phyloP scores from a whole-genome alignment of 192 early-diverging fungal species.

The Lobulomyces angularis region DNA sequence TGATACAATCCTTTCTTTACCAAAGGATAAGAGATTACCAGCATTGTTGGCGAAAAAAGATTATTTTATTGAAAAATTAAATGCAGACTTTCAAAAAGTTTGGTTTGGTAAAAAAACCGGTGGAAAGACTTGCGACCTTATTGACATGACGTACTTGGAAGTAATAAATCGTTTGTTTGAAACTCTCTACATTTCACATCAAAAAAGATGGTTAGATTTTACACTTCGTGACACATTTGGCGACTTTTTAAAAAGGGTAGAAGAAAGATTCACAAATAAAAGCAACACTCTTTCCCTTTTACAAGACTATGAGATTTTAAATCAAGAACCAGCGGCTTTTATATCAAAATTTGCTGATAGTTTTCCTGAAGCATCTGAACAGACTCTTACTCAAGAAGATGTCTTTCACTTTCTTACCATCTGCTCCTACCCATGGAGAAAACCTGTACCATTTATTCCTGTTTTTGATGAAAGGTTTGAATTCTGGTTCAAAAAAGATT shows the following conservation, averaged over 20 bases:
- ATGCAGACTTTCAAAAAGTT: conserved; percentile 82
- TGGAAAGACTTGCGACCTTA: conserved; percentile 62
- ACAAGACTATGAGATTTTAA: conserved; percentile 46
- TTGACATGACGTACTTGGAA: conserved; percentile 90
- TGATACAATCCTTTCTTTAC: conserved; percentile 64
- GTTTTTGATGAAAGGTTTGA: conserved; percentile 80
- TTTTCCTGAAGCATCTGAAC: conserved; percentile 54
- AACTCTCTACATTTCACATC: conserved; percentile 60
- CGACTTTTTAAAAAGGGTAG: conserved; percentile 71
- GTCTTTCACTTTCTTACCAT: conserved; percentile 69
- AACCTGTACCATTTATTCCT: conserved; percentile 82
- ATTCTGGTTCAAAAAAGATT: conserved; percentile 80
- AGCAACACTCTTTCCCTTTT: conserved; percentile 44
- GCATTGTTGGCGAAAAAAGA: conserved; percentile 68
- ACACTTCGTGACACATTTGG: conserved; percentile 56
- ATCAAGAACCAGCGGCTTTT: conserved; percentile 49
- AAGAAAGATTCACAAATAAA: conserved; percentile 69
- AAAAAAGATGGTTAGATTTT: conserved; percentile 68
- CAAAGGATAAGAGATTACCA: conserved; percentile 64
- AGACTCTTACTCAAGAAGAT: conserved; percentile 74
- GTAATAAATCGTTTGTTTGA: conserved; percentile 70
- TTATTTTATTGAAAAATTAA: conserved; percentile 74
- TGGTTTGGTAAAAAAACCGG: conserved; percentile 85
- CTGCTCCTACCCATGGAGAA: conserved; percentile 62
- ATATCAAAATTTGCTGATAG: conserved; percentile 52